Conservation (phyloP, 2,329 filamentous ascomycete species). For the Orbilia quercus region DNA sequence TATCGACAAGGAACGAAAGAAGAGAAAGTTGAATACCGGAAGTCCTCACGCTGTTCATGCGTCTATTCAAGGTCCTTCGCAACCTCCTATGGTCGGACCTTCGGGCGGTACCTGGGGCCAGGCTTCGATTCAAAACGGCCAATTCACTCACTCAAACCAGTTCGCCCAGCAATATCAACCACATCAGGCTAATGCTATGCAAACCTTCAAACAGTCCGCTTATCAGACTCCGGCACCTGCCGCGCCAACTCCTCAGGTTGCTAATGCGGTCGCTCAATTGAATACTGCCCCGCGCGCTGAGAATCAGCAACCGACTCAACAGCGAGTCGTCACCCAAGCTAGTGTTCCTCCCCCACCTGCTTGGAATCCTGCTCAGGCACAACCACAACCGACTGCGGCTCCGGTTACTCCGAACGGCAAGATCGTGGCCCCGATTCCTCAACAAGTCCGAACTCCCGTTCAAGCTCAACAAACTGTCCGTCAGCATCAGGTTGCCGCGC, state of each 20-base stretch:
- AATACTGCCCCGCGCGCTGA: background rate
- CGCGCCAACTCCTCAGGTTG: conserved; percentile 5
- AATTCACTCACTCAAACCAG: conserved; percentile 22
- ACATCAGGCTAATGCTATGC: conserved; percentile 7
- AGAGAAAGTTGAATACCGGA: conserved; percentile 42
- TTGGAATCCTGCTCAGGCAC: conserved; percentile 46
- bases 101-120: conserved; percentile 38
- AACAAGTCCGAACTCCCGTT: conserved; percentile 9
- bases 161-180: conserved; percentile 45
- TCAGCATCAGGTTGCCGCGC: conserved; percentile 9
- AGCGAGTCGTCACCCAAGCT: conserved; percentile 7
- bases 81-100: conserved; percentile 19
- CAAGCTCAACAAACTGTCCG: conserved; percentile 22
- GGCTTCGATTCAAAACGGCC: conserved; percentile 8
- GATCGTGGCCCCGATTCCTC: background rate
- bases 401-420: background rate
- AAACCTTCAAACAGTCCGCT: conserved; percentile 10
- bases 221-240: conserved; percentile 18
- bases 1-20: conserved; percentile 70
- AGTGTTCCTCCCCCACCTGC: conserved; percentile 34
- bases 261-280: conserved; percentile 5
- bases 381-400: conserved; percentile 4
- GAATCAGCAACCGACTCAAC: background rate
- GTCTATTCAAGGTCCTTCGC: conserved; percentile 15
- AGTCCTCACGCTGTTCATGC: conserved; percentile 26